These are phyloP conservation scores for Croton laevigatus DNA, from an alignment of 441 rosid species.

Conservation along the genomic window DNA sequence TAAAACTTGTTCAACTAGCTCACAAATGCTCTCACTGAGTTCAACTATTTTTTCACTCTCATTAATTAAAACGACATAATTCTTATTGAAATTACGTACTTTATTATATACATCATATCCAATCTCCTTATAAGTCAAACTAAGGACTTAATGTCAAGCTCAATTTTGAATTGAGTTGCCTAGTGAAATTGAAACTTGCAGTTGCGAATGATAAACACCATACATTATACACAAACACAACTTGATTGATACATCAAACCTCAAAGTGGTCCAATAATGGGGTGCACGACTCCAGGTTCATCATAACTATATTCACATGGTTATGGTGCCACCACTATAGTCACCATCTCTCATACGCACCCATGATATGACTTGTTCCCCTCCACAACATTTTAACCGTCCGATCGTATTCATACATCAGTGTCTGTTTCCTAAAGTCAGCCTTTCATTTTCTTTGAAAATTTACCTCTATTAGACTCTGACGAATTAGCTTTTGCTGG, in stretches of 20 bases:
- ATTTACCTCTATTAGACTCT: not conserved
- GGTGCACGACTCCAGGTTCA: not conserved
- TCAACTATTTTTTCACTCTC: too few relatives aligned
- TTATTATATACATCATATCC: too few relatives aligned
- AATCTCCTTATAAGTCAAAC: too few relatives aligned
- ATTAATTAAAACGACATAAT: too few relatives aligned
- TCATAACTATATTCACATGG: constrained; percentile 21
- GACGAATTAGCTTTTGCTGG: not conserved
- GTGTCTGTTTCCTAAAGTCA: not conserved
- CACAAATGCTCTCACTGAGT: too few relatives aligned
- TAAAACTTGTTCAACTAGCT: too few relatives aligned
- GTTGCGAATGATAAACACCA: too few relatives aligned
- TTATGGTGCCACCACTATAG: not conserved
- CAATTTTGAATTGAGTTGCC: too few relatives aligned
- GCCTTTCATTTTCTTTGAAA: not conserved
- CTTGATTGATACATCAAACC: not conserved
- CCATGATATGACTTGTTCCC: not conserved
- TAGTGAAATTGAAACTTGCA: too few relatives aligned
- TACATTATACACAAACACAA: too few relatives aligned
- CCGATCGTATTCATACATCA: constrained; percentile 8
- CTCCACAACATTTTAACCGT: constrained; percentile 8
- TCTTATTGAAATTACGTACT: too few relatives aligned
- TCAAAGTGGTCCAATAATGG: constrained; percentile 14
- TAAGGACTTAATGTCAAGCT: too few relatives aligned
- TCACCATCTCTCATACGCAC: not conserved